Evolutionary conservation across 768 basidiomycete genomes (phyloP), one percentile per base, ranked within the genome.

Genomic region (Leucocoprinus sp.): DNA sequence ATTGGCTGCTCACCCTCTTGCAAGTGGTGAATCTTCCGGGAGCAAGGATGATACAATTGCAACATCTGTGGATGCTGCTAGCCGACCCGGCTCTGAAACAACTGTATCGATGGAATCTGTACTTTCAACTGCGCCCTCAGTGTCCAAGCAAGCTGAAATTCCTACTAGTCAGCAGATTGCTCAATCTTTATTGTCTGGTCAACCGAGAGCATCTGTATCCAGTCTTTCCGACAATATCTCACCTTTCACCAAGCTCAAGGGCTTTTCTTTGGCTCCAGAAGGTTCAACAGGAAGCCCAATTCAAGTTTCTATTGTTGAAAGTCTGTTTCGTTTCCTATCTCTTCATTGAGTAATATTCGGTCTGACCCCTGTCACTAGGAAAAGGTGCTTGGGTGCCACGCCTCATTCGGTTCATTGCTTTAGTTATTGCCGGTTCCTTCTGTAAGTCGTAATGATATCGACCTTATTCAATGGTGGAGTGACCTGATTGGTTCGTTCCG

Each of bases 261-360:
- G 36, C 33, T 38, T 31, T 8, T 27, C 37, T 24, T 43, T 38
- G 24, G 45, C 24, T 18, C 27, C 37, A 23, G 67, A 66, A 8
- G 74, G 72, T 19, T 65, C 68, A 15, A 51, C 58, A 0, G 75
- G 75, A 23, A 34, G 19, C 49, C 91, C 91, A 4, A 80, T 93
- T 24, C 76, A 85, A 37, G 91, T 93, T 29, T 75, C 87, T 19
- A 75, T 93, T 52, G 79, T 80, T 50, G 88, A 92, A 72, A 78
- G 90, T 85, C 55, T 61, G 84, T 71, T 14, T 19, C 48, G n/a
- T 31, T 31, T 14, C 34, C 34, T 48, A 43, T 42, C 28, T 7
- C 17, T 33, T 9, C 3, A 27, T 34, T 14, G 17, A 0, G 37
- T 45, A 42, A 24, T 24, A 37, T n/a, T 29, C 35, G 45, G 21